These are phyloP conservation scores for Tulasnella sp. DNA, from an alignment of 768 basidiomycete species.

Conservation along the genomic window DNA sequence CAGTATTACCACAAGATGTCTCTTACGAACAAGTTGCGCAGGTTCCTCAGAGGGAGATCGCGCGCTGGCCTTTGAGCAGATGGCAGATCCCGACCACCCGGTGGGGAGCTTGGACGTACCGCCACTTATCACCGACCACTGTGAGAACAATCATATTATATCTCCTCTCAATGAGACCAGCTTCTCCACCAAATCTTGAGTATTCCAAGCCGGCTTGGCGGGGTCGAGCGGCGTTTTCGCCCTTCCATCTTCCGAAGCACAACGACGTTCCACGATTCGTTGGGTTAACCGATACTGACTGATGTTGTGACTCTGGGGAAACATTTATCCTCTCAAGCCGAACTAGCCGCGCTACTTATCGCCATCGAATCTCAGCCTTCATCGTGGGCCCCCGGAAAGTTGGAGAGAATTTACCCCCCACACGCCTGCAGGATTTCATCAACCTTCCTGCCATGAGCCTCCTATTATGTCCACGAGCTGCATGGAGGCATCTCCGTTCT, in stretches of 20 bases:
- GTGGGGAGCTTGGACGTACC: too few relatives aligned
- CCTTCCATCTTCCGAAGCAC: not conserved
- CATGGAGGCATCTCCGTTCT: too few relatives aligned
- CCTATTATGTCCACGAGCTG: too few relatives aligned
- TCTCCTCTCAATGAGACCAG: not conserved
- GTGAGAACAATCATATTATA: too few relatives aligned
- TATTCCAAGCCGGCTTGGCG: not conserved
- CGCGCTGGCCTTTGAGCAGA: too few relatives aligned
- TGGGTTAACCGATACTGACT: not conserved
- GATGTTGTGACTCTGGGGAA: not conserved
- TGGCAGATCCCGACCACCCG: too few relatives aligned
- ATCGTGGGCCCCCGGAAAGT: not conserved
- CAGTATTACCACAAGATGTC: not conserved
- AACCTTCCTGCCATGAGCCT: not conserved
- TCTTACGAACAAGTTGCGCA: too few relatives aligned
- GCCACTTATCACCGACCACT: too few relatives aligned
- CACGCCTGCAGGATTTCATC: not conserved
- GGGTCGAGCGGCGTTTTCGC: not conserved
- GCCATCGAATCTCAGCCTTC: not conserved
- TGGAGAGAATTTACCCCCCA: not conserved
- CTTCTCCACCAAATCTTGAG: not conserved
- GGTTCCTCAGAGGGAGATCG: too few relatives aligned
- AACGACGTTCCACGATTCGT: not conserved
- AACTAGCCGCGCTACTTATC: not conserved
- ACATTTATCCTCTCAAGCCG: not conserved